A percentile compares a stretch with the other conserved stretches of the same genome.
phyloP scores from a whole-genome alignment of 805 yeast species.

The Starmerella geochares region DNA sequence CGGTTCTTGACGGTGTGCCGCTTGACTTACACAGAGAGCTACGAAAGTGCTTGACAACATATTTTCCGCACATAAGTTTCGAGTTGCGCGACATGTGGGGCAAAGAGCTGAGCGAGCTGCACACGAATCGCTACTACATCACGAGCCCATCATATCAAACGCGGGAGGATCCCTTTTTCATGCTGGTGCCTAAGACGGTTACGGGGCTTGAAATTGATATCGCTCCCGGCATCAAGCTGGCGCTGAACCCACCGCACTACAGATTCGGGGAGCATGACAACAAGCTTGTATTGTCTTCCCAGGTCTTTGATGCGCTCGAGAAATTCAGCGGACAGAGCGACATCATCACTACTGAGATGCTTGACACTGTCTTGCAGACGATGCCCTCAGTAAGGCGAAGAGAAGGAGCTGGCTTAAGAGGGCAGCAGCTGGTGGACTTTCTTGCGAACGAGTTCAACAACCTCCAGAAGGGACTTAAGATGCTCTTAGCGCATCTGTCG shows the following conservation, averaged over 20 bases:
- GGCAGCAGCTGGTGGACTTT: neutral
- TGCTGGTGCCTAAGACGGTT: neutral
- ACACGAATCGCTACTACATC: neutral
- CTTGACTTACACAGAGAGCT: neutral
- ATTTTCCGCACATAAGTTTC: neutral
- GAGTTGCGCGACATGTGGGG: neutral
- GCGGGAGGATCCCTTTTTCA: neutral
- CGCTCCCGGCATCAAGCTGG: neutral
- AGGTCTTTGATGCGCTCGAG: neutral
- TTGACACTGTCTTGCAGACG: neutral
- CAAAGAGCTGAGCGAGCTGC: neutral
- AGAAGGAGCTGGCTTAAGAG: neutral
- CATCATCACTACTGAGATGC: neutral
- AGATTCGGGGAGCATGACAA: neutral
- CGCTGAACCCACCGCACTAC: slow-evolving; percentile 1
- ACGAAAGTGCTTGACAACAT: neutral
- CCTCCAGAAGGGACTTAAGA: neutral
- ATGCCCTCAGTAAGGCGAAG: neutral
- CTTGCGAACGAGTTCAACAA: neutral
- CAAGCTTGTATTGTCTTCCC: neutral
- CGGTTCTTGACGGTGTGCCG: neutral
- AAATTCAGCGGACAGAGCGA: neutral
- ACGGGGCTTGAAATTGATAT: neutral
- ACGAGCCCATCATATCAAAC: neutral
- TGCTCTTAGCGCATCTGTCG: neutral